A percentile compares a stretch with the other conserved stretches of the same genome.
Conservation (phyloP, 2,329 filamentous ascomycete species). For the Alternaria gansuensis region DNA sequence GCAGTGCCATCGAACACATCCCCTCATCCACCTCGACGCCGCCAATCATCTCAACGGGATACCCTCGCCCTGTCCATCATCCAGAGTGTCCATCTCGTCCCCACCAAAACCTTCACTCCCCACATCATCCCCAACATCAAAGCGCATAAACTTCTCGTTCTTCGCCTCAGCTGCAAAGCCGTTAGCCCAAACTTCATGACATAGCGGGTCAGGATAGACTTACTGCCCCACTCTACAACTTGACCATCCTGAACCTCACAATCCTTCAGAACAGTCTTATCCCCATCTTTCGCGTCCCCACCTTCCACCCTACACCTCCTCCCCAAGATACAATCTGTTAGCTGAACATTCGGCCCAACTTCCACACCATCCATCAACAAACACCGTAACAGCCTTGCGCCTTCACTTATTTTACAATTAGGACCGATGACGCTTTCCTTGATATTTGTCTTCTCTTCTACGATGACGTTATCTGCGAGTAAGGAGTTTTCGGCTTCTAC, state of each 20-base stretch:
- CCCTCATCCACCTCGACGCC: neutral
- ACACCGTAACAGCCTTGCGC: constrained; percentile 87
- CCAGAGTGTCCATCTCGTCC: constrained; percentile 22
- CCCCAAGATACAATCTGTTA: constrained; percentile 88
- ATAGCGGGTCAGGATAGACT: constrained; percentile 25
- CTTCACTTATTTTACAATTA: constrained; percentile 84
- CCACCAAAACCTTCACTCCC: constrained; percentile 45
- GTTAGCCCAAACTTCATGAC: constrained; percentile 4
- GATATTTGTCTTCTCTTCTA: constrained; percentile 89
- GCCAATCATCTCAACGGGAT: neutral
- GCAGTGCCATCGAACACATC: too few species aligned
- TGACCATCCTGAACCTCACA: constrained; percentile 92
- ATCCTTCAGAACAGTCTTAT: constrained; percentile 72
- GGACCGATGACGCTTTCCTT: constrained; percentile 90
- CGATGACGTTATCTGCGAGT: constrained; percentile 85
- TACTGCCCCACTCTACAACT: constrained; percentile 78
- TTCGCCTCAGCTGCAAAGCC: constrained; percentile 60
- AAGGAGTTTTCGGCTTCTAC: constrained; percentile 84
- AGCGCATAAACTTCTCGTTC: constrained; percentile 69
- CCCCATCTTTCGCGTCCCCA: constrained; percentile 62
- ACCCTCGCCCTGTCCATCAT: constrained; percentile 20
- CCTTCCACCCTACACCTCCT: constrained; percentile 84
- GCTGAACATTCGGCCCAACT: constrained; percentile 81
- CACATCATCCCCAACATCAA: constrained; percentile 53
- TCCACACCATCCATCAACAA: constrained; percentile 91